phyloP scores from a whole-genome alignment of 202 grass and related monocot genomes.

The Carex sylvatica region DNA sequence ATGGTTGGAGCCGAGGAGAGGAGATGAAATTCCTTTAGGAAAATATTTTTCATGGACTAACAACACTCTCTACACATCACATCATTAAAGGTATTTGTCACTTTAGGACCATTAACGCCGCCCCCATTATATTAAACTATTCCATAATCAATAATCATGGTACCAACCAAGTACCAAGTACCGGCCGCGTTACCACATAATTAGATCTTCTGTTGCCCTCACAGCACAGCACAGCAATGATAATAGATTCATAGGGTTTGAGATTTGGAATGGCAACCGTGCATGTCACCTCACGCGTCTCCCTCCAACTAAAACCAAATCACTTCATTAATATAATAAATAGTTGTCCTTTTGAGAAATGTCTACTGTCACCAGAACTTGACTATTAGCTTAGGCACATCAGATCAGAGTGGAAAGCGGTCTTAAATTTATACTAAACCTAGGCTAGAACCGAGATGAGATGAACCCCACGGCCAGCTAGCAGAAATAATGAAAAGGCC shows the following conservation, averaged over 20 bases:
- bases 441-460: no score
- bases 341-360: neutral
- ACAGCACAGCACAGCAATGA: neutral
- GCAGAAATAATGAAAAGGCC: no score
- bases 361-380: neutral
- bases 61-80: neutral
- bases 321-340: neutral
- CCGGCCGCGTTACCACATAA: neutral
- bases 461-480: no score
- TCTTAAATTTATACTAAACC: no score
- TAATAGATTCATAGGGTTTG: no score
- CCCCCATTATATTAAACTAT: neutral
- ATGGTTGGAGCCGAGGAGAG: no score
- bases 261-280: neutral
- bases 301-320: slow-evolving; percentile 1
- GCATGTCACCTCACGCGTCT: neutral
- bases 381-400: no score
- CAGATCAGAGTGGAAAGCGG: no score
- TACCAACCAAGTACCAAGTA: neutral
- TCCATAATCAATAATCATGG: neutral
- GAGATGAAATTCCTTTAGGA: no score
- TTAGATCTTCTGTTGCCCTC: neutral
- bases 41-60: neutral
- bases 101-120: slow-evolving; percentile 7
- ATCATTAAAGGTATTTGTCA: slow-evolving; percentile 1